Conservation (phyloP, 116 monocot genomes). For the Trichopus zeylanicus region DNA sequence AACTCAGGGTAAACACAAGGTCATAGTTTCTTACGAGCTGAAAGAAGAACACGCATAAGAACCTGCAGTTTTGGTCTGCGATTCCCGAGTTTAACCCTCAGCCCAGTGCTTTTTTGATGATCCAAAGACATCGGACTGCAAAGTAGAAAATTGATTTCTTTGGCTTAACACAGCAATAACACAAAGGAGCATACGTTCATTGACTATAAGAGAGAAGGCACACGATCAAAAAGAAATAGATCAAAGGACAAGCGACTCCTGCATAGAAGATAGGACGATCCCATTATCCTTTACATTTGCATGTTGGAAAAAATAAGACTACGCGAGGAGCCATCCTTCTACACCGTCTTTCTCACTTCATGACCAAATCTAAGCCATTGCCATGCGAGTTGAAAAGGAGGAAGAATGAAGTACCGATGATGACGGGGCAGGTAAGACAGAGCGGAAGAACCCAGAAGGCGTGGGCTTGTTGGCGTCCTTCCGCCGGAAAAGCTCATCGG, state of each 20-base stretch:
- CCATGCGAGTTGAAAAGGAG: too few relatives aligned
- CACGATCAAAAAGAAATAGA: too few relatives aligned
- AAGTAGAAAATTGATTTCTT: too few relatives aligned
- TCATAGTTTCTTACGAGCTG: neutral
- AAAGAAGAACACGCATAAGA: neutral
- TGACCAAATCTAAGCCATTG: too few relatives aligned
- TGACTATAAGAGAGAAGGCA: neutral
- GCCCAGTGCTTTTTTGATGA: conserved; percentile 13
- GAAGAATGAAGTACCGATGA: conserved; percentile 1
- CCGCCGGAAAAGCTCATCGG: conserved; percentile 1
- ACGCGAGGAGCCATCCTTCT: too few relatives aligned
- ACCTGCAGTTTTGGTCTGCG: conserved; percentile 4
- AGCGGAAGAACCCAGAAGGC: neutral
- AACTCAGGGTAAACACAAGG: too few relatives aligned
- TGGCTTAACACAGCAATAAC: neutral
- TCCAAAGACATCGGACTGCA: neutral
- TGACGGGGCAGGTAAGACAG: neutral
- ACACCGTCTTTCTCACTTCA: too few relatives aligned
- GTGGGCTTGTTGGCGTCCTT: neutral
- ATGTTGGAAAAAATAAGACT: too few relatives aligned
- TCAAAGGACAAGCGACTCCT: too few relatives aligned
- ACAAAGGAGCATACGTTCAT: too few relatives aligned
- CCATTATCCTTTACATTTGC: too few relatives aligned
- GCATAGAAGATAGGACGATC: too few relatives aligned
- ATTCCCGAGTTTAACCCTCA: conserved; percentile 7